A percentile compares a stretch with the other conserved stretches of the same genome.
Conservation (phyloP, 2,329 filamentous ascomycete species). For the Ophiostoma quercus region DNA sequence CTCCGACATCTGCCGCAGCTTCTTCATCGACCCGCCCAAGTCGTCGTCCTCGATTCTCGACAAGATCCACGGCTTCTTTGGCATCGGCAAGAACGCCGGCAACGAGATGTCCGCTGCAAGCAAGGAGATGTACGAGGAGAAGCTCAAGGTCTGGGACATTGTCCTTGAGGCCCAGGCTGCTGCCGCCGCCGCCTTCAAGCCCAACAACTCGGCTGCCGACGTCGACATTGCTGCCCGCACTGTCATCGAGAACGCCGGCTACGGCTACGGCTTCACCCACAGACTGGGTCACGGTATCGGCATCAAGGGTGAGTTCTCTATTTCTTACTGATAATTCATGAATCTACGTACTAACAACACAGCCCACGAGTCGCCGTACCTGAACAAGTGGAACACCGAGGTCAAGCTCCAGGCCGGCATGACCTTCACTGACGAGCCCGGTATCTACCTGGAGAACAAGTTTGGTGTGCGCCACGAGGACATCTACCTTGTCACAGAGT, state of each 20-base stretch:
- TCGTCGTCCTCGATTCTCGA: background rate
- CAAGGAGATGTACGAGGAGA: slow-evolving; percentile 1
- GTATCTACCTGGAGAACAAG: slow-evolving; percentile 14
- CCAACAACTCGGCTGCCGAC: slow-evolving; percentile 11
- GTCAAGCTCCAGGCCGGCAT: slow-evolving; percentile 5
- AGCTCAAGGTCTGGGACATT: slow-evolving; percentile 13
- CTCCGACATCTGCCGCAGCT: slow-evolving; percentile 17
- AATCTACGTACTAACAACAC: background rate
- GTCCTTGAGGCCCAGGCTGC: slow-evolving; percentile 15
- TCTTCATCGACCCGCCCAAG: slow-evolving; percentile 13
- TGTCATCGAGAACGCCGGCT: slow-evolving; percentile 12
- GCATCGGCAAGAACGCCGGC: background rate
- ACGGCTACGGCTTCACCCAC: slow-evolving; percentile 15
- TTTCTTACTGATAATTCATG: background rate
- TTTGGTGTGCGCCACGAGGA: slow-evolving; percentile 16
- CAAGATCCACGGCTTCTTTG: background rate
- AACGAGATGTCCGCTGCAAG: background rate
- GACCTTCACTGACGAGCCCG: slow-evolving; percentile 12
- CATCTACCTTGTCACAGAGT: slow-evolving; percentile 10
- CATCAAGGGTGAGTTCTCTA: slow-evolving; percentile 3
- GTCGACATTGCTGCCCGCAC: slow-evolving; percentile 8
- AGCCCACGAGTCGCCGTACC: slow-evolving; percentile 17
- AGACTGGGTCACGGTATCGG: slow-evolving; percentile 15
- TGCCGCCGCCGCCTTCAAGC: background rate
- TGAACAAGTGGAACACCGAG: slow-evolving; percentile 17